Conservation (phyloP, 75 land plant species). For the Selaginella moellendorffii region DNA sequence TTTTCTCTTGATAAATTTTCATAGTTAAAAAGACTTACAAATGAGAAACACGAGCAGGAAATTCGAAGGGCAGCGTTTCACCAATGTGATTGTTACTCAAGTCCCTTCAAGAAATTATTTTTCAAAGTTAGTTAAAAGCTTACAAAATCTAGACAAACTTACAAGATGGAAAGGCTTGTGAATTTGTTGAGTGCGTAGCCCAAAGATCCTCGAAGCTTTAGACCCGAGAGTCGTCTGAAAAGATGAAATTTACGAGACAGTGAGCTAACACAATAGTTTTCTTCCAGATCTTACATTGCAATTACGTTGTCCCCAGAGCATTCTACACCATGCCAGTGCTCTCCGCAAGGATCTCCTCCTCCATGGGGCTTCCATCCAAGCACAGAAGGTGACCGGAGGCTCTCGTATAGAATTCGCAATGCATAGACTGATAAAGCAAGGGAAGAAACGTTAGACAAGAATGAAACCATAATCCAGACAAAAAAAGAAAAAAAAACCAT, state of each 20-base stretch:
- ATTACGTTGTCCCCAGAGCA: slow-evolving; percentile 67
- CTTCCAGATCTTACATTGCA: slow-evolving; percentile 65
- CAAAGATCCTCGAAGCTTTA: not conserved
- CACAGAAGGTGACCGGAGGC: slow-evolving; percentile 40
- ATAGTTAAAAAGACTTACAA: not conserved
- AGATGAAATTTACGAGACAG: too few species aligned
- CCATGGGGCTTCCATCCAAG: slow-evolving; percentile 43
- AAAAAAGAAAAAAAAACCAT: too few species aligned
- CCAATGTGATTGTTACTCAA: not conserved
- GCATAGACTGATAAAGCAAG: slow-evolving; percentile 77
- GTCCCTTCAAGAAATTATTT: not conserved
- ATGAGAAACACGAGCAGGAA: not conserved
- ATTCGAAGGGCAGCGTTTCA: not conserved
- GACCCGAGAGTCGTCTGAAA: not conserved
- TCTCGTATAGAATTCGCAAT: slow-evolving; percentile 35
- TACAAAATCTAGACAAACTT: not conserved
- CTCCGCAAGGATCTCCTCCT: slow-evolving; percentile 70
- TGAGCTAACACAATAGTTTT: too few species aligned
- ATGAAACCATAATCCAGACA: too few species aligned
- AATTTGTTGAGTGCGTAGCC: not conserved
- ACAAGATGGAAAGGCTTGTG: not conserved
- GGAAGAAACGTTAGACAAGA: too few species aligned
- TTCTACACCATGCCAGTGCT: slow-evolving; percentile 62
- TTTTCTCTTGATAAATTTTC: not conserved
- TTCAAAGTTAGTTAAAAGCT: too few species aligned